phyloP scores from a whole-genome alignment of 495 filamentous ascomycete genomes.

The Hypoxylon intermedium region DNA sequence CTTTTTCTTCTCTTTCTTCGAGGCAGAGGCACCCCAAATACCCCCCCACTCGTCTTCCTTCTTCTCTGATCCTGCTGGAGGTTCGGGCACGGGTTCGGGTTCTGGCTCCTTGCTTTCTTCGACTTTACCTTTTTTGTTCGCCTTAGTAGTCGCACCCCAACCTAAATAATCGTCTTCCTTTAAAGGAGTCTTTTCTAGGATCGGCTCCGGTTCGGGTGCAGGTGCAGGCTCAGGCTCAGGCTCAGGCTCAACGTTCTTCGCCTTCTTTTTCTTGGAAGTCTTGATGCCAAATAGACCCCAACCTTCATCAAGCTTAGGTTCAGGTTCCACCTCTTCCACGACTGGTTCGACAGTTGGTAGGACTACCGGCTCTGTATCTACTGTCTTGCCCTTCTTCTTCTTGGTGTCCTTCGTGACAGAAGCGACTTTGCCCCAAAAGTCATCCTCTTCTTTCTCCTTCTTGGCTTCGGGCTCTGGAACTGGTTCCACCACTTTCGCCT shows the following conservation, averaged over 20 bases:
- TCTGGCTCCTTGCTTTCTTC: conserved; percentile 13
- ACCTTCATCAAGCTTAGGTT: conserved; percentile 37
- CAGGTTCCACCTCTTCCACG: conserved; percentile 40
- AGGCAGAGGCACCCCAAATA: conserved; percentile 3
- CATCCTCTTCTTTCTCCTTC: conserved; percentile 34
- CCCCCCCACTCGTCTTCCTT: conserved; percentile 13
- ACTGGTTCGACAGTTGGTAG: not conserved
- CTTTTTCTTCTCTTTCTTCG: conserved; percentile 32
- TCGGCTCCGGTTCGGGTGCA: conserved; percentile 23
- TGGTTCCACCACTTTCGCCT: conserved; percentile 2
- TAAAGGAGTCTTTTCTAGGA: conserved; percentile 22
- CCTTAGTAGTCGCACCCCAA: conserved; percentile 17
- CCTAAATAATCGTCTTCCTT: conserved; percentile 17
- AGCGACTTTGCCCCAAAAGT: conserved; percentile 24
- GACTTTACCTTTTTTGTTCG: conserved; percentile 29
- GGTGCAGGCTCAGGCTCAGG: conserved; percentile 23
- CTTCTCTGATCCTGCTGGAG: conserved; percentile 28
- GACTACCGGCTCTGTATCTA: conserved; percentile 25
- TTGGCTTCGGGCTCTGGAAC: not conserved
- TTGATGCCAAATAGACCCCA: conserved; percentile 17
- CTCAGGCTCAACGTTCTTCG: conserved; percentile 15
- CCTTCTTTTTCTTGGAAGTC: conserved; percentile 40
- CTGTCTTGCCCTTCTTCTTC: conserved; percentile 26
- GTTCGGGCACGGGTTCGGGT: conserved; percentile 20
- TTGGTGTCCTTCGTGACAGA: conserved; percentile 34